Evolutionary conservation across 2,329 filamentous ascomycete genomes (phyloP).

Genomic region (Penicillium glabrum): DNA sequence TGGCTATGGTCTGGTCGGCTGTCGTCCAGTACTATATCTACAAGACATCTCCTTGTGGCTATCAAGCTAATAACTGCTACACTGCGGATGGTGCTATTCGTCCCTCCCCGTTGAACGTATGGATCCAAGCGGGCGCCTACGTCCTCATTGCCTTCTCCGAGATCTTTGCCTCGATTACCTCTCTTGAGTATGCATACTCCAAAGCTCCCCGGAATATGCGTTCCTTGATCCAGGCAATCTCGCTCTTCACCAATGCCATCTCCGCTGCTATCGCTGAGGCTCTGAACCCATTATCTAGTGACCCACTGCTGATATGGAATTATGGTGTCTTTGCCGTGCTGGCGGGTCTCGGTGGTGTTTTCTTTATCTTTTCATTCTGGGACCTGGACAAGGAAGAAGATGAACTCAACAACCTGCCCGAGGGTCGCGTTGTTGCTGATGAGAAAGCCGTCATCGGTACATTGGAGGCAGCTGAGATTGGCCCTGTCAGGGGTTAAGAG

Average conservation of each 20-base stretch:
- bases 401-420: conserved; percentile 54
- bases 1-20: conserved; percentile 52
- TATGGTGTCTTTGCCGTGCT: conserved; percentile 65
- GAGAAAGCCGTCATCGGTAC: conserved; percentile 5
- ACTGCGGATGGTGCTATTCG: conserved; percentile 48
- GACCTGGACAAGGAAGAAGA: conserved; percentile 67
- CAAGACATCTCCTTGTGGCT: conserved; percentile 60
- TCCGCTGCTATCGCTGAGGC: conserved; percentile 69
- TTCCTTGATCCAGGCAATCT: conserved; percentile 66
- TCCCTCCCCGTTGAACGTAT: conserved; percentile 63
- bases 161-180: conserved; percentile 61
- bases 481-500: conserved; percentile 10
- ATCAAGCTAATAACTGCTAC: conserved; percentile 52
- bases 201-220: conserved; percentile 80
- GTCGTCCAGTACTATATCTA: conserved; percentile 58
- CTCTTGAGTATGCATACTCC: conserved; percentile 74
- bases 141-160: conserved; percentile 58
- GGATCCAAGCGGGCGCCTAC: conserved; percentile 52
- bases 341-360: conserved; percentile 60
- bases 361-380: conserved; percentile 68
- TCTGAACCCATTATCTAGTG: conserved; percentile 60
- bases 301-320: conserved; percentile 72
- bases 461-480: conserved; percentile 14
- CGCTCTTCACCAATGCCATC: conserved; percentile 70
- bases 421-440: conserved; percentile 14